Evolutionary conservation across 139 green algal species (phyloP), one percentile per base, ranked within the genome.

Genomic region (Chlamydomonas asymmetrica): DNA sequence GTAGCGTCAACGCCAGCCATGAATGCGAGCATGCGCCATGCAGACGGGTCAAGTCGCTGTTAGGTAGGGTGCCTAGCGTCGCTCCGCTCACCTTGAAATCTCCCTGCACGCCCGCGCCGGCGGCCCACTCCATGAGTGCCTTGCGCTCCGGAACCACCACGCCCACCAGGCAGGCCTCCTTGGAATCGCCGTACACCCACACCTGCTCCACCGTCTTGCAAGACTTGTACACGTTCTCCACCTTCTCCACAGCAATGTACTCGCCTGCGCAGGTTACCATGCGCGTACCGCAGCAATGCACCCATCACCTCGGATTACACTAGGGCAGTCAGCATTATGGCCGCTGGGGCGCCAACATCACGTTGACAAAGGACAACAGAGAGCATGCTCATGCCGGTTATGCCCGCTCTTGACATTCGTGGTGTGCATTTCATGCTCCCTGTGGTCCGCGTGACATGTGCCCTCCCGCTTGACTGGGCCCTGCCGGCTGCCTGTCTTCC

Each of bases 101-200:
- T 27, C 52, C 60, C 63, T 25, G 22, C 34, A 88, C 64, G 41
- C 84, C 84, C 4, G 83, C 52, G 27, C 81, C 72, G 38, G 78
- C 75, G n/a, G 88, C 91, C 85, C 83, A 92, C 2, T 69, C 35
- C 79, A 70, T 73, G 9, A 93, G 61, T 34, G 66, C 70, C 52
- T 77, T 72, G 76, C 92, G 80, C 48, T 89, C 83, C 22, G 95
- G 95, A 67, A 98, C 91, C 64, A 95, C 92, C 64, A 98, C 89
- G 3, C 85, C 92, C 65, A 98, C 92, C 74, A 98, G 83, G 35
- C 69, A 76, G 40, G 63, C 78, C 67, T 76, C 38, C 71, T 91
- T 76, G 18, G 89, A 84, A 31, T 95, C 92, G 70, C 94, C 94
- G 78, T 98, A 97, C 72, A 97, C 92, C 90, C 78, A 90, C 16